Base-by-base conservation (phyloP, 1,139 yeast species). In the Saccharomycopsis phalli region DNA sequence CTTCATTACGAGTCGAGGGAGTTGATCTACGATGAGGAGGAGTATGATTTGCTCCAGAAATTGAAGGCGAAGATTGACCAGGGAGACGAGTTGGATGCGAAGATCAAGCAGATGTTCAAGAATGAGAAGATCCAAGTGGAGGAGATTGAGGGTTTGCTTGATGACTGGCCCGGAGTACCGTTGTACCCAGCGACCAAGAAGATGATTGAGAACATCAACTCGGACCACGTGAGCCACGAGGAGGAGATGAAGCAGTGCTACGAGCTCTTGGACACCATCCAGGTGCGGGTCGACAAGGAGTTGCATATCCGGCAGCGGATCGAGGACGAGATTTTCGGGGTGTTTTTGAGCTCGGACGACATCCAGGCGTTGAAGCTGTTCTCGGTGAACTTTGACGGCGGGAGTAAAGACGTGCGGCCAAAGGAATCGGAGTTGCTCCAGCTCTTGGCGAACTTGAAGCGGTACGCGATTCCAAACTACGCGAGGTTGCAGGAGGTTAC, bases 1-100 rank as follows among this genome's bases (percentile, higher is more conserved):
- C 63, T 74, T 36, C 58, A 68, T 33, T 56, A 60, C 2, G 58
- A 60, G 25, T 83, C 81, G 0, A 49, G 61, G 22, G 50, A 53
- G 2, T 53, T 69, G 4, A 55, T 53, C 13, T 17, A 30, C 18
- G 51, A 57, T n/a, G 47, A 45, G 5, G 42, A 38, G 2, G 55
- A 52, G 31, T 49, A 49, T 30, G 49, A 44, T 3, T 38, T 52
- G 4, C 36, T 59, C 34, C 41, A 37, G 10, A 11, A 28, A 2
- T 25, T 48, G 3, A 18, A 36, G 8, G 8, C 37, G 38, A 1
- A 49, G 50, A 25, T 38, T 53, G 22, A 17, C 38, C 16, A 39
- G 38, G 7, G 49, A 51, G 2, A 50, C 42, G 17, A 33, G 38
- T n/a, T 43, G 29, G 22, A 44, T 51, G 11, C 16, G 41, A 13